Evolutionary conservation across 257 asterid genomes (phyloP).

Genomic region (Nemophila menziesii): DNA sequence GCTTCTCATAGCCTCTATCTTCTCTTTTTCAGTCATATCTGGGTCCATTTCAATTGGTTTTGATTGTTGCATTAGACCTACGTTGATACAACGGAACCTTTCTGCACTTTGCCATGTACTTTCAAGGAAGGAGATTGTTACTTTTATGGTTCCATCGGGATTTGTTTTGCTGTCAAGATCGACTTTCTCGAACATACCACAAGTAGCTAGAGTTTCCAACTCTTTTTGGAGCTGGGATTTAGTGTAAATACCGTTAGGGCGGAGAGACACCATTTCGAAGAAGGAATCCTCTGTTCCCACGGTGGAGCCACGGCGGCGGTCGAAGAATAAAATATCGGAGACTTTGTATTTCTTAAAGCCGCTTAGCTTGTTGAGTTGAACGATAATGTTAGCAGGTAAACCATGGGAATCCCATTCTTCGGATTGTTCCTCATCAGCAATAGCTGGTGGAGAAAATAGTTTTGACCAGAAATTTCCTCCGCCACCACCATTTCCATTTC

Average conservation of each 20-base stretch:
- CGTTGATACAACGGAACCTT: conserved; percentile 79
- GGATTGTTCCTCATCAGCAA: conserved; percentile 69
- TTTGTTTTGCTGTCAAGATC: conserved; percentile 75
- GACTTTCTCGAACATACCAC: conserved; percentile 87
- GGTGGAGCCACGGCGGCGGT: conserved; percentile 41
- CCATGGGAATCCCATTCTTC: conserved; percentile 92
- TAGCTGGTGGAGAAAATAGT: conserved; percentile 39
- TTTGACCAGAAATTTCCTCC: conserved; percentile 54
- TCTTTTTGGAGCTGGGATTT: conserved; percentile 78
- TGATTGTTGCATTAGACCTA: conserved; percentile 75
- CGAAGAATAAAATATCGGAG: conserved; percentile 68
- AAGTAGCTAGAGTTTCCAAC: conserved; percentile 1
- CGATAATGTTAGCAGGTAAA: conserved; percentile 70
- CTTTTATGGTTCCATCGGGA: conserved; percentile 64
- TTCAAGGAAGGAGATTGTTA: conserved; percentile 66
- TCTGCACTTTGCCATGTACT: conserved; percentile 89
- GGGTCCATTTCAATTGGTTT: conserved; percentile 91
- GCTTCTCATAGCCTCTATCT: conserved; percentile 41
- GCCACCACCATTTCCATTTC: conserved; percentile 34
- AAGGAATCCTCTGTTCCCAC: conserved; percentile 81
- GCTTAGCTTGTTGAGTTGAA: conserved; percentile 71
- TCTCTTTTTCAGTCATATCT: conserved; percentile 93
- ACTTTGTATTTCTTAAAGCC: conserved; percentile 83
- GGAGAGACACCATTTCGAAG: conserved; percentile 84
- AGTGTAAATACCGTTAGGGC: conserved; percentile 83